Conservation (phyloP, 139 green algal species). For the Picochlorum sp. region DNA sequence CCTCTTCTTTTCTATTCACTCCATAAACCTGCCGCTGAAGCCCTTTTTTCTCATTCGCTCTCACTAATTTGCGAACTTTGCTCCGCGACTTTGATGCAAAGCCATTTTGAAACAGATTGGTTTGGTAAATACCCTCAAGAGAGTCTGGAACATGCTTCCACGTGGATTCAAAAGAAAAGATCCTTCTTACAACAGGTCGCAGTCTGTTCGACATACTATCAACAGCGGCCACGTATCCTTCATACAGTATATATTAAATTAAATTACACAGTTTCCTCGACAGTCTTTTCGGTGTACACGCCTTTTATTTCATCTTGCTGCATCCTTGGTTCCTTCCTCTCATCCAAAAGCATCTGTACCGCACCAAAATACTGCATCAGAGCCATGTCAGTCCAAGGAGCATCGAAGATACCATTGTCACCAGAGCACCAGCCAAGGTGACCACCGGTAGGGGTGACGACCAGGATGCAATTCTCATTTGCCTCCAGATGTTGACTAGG, state of each 20-base stretch:
- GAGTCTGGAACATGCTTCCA: too few species aligned
- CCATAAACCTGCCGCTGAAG: not conserved
- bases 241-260: too few species aligned
- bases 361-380: conserved; percentile 54
- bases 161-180: too few species aligned
- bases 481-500: conserved; percentile 45
- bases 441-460: conserved; percentile 56
- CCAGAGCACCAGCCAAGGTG: conserved; percentile 67
- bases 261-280: not conserved
- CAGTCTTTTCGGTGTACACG: not conserved
- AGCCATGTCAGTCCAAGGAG: conserved; percentile 60
- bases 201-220: too few species aligned
- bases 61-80: too few species aligned
- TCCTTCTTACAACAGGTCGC: too few species aligned
- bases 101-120: too few species aligned
- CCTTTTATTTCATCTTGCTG: not conserved
- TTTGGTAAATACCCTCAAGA: too few species aligned
- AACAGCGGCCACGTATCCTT: too few species aligned
- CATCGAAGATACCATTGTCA: conserved; percentile 22
- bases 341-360: conserved; percentile 16
- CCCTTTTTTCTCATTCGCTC: not conserved
- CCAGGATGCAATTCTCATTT: conserved; percentile 63
- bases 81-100: too few species aligned
- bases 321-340: not conserved
- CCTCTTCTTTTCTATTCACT: conserved; percentile 14